phyloP scores from a whole-genome alignment of 805 yeast genomes.

The Kurtzmaniella fragi region DNA sequence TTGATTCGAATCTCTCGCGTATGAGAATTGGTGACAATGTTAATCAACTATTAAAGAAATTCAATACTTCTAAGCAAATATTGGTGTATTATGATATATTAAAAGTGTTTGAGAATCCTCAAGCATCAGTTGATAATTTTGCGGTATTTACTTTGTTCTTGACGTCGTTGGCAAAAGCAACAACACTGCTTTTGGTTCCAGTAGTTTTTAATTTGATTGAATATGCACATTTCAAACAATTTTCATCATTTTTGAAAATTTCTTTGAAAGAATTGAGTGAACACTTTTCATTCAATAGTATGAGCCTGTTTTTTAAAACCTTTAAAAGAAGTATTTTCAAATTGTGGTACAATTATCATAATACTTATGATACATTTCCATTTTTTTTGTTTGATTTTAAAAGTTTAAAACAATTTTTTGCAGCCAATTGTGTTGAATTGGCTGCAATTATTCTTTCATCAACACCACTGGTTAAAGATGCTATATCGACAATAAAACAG shows the following conservation, averaged over 20 bases:
- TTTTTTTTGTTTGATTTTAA: conserved; percentile 33
- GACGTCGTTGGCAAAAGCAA: conserved; percentile 19
- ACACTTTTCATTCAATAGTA: conserved; percentile 6
- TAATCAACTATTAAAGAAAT: conserved; percentile 8
- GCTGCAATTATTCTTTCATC: conserved; percentile 31
- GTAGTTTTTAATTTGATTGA: conserved; percentile 40
- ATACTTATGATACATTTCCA: conserved; percentile 34
- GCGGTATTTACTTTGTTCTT: conserved; percentile 36
- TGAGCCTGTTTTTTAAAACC: conserved; percentile 21
- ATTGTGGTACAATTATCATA: conserved; percentile 37
- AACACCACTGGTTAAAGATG: conserved; percentile 1
- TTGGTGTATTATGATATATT: conserved; percentile 25
- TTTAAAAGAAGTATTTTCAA: conserved; percentile 33
- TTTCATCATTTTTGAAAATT: conserved; percentile 22
- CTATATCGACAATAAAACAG: conserved; percentile 1
- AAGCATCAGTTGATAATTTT: conserved; percentile 31
- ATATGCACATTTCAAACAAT: conserved; percentile 24
- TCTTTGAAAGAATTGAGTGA: conserved; percentile 21
- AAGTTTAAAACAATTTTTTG: conserved; percentile 22
- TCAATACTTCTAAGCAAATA: conserved; percentile 11
- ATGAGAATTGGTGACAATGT: conserved; percentile 3
- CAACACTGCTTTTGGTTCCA: conserved; percentile 26
- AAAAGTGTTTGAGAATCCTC: conserved; percentile 27
- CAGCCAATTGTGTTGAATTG: conserved; percentile 29
- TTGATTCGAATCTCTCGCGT: conserved; percentile 5